Percentiles rank a stretch among this genome's conserved stretches.
These are phyloP conservation scores for Dactylellina drechsleri DNA, from an alignment of 2,329 filamentous ascomycete species.

Conservation along the genomic window DNA sequence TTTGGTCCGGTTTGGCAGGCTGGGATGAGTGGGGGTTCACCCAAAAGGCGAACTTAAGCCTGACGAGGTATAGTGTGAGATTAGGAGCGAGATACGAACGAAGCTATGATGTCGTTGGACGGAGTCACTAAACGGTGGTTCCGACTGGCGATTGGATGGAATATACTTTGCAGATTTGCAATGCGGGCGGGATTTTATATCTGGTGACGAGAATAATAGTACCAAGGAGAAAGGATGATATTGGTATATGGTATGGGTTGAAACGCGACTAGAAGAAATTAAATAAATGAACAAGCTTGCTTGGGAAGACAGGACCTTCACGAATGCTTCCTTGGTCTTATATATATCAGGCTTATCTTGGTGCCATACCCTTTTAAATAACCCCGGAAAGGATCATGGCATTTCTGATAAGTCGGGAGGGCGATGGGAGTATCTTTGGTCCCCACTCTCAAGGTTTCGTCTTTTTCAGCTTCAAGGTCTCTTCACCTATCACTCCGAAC, in stretches of 20 bases:
- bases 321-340: conserved; percentile 23
- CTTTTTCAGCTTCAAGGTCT: conserved; percentile 44
- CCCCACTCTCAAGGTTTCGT: conserved; percentile 37
- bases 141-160: conserved; percentile 41
- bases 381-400: conserved; percentile 25
- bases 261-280: background rate
- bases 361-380: conserved; percentile 11
- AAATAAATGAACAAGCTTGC: background rate
- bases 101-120: conserved; percentile 23
- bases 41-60: conserved; percentile 24
- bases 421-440: conserved; percentile 2
- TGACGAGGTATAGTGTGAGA: conserved; percentile 36
- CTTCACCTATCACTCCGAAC: conserved; percentile 32
- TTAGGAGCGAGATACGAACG: conserved; percentile 24
- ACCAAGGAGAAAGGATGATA: background rate
- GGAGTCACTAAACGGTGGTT: conserved; percentile 1
- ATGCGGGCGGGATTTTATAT: conserved; percentile 1
- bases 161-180: conserved; percentile 4
- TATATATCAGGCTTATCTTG: conserved; percentile 42
- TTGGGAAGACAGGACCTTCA: conserved; percentile 7
- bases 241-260: background rate
- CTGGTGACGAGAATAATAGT: background rate
- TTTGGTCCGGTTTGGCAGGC: too few relatives aligned
- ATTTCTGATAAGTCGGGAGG: conserved; percentile 23
- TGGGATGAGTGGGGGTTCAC: conserved; percentile 30